Base-by-base conservation (phyloP, 2,329 filamentous ascomycete species). In the Geoglossum cookeanum region DNA sequence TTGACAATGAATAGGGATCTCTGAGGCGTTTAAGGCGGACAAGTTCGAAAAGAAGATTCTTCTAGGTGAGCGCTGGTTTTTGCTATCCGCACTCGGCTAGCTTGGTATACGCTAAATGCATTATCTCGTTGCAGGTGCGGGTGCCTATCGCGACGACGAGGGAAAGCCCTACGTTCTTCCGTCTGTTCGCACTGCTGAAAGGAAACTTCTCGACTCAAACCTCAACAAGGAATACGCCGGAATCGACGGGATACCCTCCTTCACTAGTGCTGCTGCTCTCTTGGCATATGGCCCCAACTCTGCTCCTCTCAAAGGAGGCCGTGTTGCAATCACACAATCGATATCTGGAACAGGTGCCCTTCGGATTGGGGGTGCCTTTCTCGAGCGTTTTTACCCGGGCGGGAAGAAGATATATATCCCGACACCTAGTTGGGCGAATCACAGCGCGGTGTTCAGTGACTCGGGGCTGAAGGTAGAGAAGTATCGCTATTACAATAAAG, bases 401-500 rank as follows among this genome's bases (percentile, higher is more conserved):
- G 81, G 81, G 65, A 97, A 96, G 83, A 87, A 85, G 71, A 88
- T 98, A 74, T 97, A 95, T 78, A 89, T 98, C 69, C 92, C 92
- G 61, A 90, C 78, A 58, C 92, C 92, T 56, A 94, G 88, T 65
- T 98, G 92, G 92, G 92, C 91, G 66, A 97, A 98, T 80, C 92
- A 98, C 78, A 87, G 81, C 69, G 90, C 91, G 62, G 87, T 98
- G 71, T 97, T 98, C 82, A 84, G 80, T 74, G 90, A 97, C 73
- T 85, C 87, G 35, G 88, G 90, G 58, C 80, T 98, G 63, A 79
- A 87, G 73, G 89, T 97, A 61, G 83, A 90, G 75, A 88, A 90
- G 75, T 98, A 98, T 80, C 80, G 87, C 66, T 98, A 98, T 83
- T 98, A 97, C 78, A 87, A 97, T 82, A 94, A 94, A 79, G 84